Evolutionary conservation across 2,329 filamentous ascomycete species (phyloP), one percentile per base, ranked within the genome.

Genomic region (Beauveria brongniartii): DNA sequence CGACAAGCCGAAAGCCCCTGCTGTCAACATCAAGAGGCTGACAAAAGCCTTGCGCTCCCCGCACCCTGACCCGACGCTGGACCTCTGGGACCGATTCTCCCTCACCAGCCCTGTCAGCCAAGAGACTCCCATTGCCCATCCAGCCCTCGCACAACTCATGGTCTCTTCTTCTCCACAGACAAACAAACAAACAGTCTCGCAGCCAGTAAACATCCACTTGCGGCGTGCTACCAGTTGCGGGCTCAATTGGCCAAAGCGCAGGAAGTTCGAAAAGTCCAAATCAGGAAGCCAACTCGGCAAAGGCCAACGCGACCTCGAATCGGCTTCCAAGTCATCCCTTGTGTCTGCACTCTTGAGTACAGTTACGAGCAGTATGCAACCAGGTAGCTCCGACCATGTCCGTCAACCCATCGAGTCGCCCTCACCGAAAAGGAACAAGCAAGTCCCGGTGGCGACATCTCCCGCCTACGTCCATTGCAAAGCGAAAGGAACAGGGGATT

Each of bases 81-180:
- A 92, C 64, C 74, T 92, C 2, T 93, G 90, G 90, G 89, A 89
- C 66, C 85, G 88, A 57, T 91, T 90, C 69, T 82, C 88, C 43
- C 73, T 84, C 18, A 72, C 69, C 43, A 69, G 59, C 75, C 63
- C 65, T 28, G 78, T 68, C 76, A 80, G 64, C 72, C 74, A 58
- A 70, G 77, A 16, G 72, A 79, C 63, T 66, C 73, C 57, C 72
- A 72, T 79, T 48, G 72, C 77, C 47, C 85, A 84, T 66, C 83
- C 83, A 44, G 75, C 81, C 18, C 76, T 90, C 26, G 82, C 84
- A 54, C 83, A 89, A 60, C 75, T 91, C 28, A 84, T 89, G 75
- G 79, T 86, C 2, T 89, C 87, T 0, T 90, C 87, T 5, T 91
- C 88, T 3, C 87, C 88, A 56, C 85, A 86, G 37, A 81, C 84